A percentile compares a stretch with the other conserved stretches of the same genome.
Conservation (phyloP, 441 rosid species). For the Populus trichocarpa region DNA sequence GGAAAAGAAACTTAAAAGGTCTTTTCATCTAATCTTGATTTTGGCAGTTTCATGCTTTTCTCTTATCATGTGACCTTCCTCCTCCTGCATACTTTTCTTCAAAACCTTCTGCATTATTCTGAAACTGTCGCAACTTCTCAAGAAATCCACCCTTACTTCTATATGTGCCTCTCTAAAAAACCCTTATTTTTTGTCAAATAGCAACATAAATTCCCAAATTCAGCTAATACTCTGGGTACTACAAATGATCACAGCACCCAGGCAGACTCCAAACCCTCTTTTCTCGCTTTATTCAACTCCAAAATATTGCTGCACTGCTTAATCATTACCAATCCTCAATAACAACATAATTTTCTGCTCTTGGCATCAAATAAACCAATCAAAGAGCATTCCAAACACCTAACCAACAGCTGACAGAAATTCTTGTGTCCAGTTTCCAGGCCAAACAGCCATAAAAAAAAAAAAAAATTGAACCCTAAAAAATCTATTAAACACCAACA, state of each 20-base stretch:
- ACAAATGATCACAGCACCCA: neutral
- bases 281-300: neutral
- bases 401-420: neutral
- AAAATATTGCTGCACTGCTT: neutral
- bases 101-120: neutral
- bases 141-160: neutral
- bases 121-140: neutral
- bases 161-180: neutral
- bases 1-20: neutral
- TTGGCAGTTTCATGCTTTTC: neutral
- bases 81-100: neutral
- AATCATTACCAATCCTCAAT: neutral
- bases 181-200: neutral
- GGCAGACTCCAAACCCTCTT: neutral
- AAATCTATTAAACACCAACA: neutral
- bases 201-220: constrained; percentile 2
- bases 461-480: neutral
- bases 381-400: neutral
- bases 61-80: too few species aligned
- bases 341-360: neutral
- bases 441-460: neutral
- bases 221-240: neutral
- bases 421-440: neutral
- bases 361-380: neutral
- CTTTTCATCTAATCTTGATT: neutral